Evolutionary conservation across 257 asterid species (phyloP), one percentile per base, ranked within the genome.

Genomic region (Solanum dulcamara): DNA sequence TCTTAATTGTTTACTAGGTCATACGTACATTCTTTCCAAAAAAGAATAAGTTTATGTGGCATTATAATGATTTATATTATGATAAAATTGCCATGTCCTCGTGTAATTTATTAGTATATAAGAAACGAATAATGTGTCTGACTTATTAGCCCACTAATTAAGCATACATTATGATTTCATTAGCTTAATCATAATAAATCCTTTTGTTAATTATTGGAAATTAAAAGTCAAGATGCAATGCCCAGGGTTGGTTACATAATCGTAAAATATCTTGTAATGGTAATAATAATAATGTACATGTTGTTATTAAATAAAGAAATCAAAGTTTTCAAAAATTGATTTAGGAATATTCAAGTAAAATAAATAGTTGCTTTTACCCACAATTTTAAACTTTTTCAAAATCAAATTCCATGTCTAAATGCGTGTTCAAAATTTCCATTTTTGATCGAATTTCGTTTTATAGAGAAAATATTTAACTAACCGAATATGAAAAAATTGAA

Each of bases 91-190:
- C 28, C 62, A 28, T 77, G 62, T 44, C 83, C 37, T 48, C 64
- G 83, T 79, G 64, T 79, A 48, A 18, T 28, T 48, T 75, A 44
- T 48, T 75, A 44, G 40, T 26, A 75, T 44, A 44, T 13, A 75
- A 22, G 60, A n/a, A n/a, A n/a, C n/a, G n/a, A n/a, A n/a, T n/a
- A n/a, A 67, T 86, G 81, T 67, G 82, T 59, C 26, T 51, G 83
- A 74, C 75, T 86, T 64, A 74, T 84, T 84, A 81, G 35, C 85
- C 87, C 87, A 71, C 88, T 86, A 62, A 88, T 80, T 20, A 24
- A 48, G 51, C 55, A 26, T 60, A 74, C 83, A 64, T 86, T 59
- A 81, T 88, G 86, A 86, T 68, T 64, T 71, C 51, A 64, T 82
- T 82, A 60, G 74, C 79, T 67, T 79, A 80, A 44, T 75, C 85